Base-by-base conservation (phyloP, 2,329 filamentous ascomycete species). In the Nemania sp. region DNA sequence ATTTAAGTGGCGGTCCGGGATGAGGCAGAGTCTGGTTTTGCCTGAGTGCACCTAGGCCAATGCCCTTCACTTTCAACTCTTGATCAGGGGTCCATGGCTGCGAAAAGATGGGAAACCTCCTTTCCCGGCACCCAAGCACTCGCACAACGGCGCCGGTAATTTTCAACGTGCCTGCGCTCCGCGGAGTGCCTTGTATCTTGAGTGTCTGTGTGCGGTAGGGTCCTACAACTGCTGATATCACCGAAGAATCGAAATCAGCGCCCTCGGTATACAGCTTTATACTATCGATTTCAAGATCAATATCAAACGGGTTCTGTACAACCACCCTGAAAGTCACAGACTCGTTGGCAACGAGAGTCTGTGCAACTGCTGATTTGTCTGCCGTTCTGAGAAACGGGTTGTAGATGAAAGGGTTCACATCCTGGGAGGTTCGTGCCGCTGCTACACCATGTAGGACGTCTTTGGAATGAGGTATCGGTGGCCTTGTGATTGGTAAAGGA, bases 261-360 rank as follows among this genome's bases (percentile, higher is more conserved):
- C 91, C 92, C 61, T 90, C 86, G 10, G 87, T 85, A 63, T 92
- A 87, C 6, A 99, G 79, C 25, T 82, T 83, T 46, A 99, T 83
- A 54, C 86, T 89, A 72, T 98, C 92, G 35, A 99, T 87, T 56
- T 96, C 91, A 4, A 99, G 79, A 63, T 97, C 92, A 65, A 98
- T 89, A 62, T 98, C 94, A 68, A 92, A 97, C 0, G 93, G 92
- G 68, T 99, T 99, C 72, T 98, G 95, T 17, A 99, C 79, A 1
- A 90, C 92, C 32, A 98, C 83, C 67, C 85, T 84, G 75, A 97
- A 97, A 3, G 84, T 87, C 2, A 90, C 88, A 59, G 85, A 77
- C 74, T 98, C 93, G 15, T 87, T 88, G 4, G 91, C 87, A 18
- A 98, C 90, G 32, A 97, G 80, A 1, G 92, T 83, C 59, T 83